These are phyloP conservation scores for Cocos nucifera DNA, from an alignment of 176 grass and related monocot species.

Conservation along the genomic window DNA sequence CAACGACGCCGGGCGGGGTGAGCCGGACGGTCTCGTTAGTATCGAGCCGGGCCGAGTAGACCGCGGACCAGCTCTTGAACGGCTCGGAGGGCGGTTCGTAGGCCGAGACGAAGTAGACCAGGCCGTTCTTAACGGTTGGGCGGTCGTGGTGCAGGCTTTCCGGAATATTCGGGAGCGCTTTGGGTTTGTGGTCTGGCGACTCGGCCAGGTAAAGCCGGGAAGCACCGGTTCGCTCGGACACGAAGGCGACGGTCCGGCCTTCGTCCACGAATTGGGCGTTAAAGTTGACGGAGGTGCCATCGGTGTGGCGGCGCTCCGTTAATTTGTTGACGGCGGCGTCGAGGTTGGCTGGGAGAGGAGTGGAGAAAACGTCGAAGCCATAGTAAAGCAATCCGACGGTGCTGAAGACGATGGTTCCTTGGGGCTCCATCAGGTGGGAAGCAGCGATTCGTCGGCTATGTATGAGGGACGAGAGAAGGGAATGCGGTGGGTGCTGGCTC, in stretches of 20 bases:
- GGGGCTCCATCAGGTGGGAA: constrained; percentile 43
- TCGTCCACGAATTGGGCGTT: constrained; percentile 78
- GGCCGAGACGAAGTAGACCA: constrained; percentile 68
- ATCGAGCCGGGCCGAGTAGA: constrained; percentile 38
- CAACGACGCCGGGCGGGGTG: constrained; percentile 41
- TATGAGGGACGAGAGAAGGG: not conserved
- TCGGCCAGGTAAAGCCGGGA: constrained; percentile 39
- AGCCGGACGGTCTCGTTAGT: constrained; percentile 15
- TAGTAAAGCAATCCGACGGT: constrained; percentile 51
- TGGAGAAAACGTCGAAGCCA: constrained; percentile 95
- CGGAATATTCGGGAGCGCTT: constrained; percentile 30
- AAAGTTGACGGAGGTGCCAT: constrained; percentile 69
- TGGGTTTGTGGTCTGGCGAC: constrained; percentile 8
- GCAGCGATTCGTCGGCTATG: not conserved
- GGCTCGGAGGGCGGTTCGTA: constrained; percentile 34
- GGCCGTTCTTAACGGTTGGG: constrained; percentile 34
- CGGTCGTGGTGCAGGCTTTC: constrained; percentile 76
- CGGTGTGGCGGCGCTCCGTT: constrained; percentile 65
- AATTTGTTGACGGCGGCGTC: not conserved
- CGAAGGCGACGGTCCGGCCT: constrained; percentile 47
- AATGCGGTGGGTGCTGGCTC: not conserved
- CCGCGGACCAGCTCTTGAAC: constrained; percentile 79
- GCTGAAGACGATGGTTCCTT: constrained; percentile 58
- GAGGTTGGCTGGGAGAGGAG: constrained; percentile 19
- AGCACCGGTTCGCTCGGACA: constrained; percentile 64